These are phyloP conservation scores for Candida hungchunana DNA, from an alignment of 805 yeast genomes.

Conservation along the genomic window DNA sequence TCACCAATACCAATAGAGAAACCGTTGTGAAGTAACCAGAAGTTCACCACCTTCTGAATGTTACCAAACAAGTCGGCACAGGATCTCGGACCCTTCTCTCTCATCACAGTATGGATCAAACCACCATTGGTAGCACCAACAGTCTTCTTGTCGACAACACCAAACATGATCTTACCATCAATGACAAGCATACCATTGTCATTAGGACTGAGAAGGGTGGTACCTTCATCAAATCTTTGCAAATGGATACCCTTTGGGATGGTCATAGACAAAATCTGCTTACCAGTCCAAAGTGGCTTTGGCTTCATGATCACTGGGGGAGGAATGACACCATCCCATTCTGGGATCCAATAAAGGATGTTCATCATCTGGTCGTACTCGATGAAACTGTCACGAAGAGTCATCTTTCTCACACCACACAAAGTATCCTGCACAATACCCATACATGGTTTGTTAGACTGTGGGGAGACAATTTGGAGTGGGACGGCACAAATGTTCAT, in stretches of 20 bases:
- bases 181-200: conserved; percentile 95
- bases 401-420: conserved; percentile 95
- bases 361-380: conserved; percentile 95
- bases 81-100: conserved; percentile 91
- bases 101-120: conserved; percentile 91
- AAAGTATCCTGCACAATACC: conserved; percentile 99
- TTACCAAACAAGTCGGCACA: conserved; percentile 91
- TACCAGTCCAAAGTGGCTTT: conserved; percentile 96
- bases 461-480: conserved; percentile 95
- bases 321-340: conserved; percentile 98
- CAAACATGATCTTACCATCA: conserved; percentile 95
- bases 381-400: conserved; percentile 81
- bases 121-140: conserved; percentile 99
- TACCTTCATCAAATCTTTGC: conserved; percentile 89
- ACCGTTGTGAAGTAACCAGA: conserved; percentile 94
- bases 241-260: conserved; percentile 95
- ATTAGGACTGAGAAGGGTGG: conserved; percentile 76
- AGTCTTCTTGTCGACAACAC: conserved; percentile 96
- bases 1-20: conserved; percentile 99
- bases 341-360: conserved; percentile 95
- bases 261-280: conserved; percentile 86
- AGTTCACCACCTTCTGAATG: conserved; percentile 92
- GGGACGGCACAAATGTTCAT: conserved; percentile 97
- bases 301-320: conserved; percentile 93
- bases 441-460: conserved; percentile 98